Percentiles rank a stretch among this genome's conserved stretches.
Conservation (phyloP, 2,329 filamentous ascomycete genomes). For the Paraconiothyrium sp. region DNA sequence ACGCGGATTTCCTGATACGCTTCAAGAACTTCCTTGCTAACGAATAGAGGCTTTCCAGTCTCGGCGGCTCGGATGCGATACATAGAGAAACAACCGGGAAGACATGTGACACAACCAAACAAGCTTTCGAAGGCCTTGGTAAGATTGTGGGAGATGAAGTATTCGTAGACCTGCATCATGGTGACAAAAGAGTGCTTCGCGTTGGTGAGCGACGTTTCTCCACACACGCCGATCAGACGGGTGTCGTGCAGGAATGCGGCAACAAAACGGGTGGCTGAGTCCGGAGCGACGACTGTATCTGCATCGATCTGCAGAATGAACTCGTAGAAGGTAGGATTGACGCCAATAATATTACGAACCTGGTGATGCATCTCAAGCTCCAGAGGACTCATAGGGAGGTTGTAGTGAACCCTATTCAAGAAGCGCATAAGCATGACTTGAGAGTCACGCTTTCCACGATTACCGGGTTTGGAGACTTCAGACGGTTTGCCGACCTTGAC, state of each 20-base stretch:
- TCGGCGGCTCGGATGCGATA: conserved; percentile 95
- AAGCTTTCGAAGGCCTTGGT: conserved; percentile 97
- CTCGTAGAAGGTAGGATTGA: conserved; percentile 98
- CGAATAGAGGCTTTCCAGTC: conserved; percentile 93
- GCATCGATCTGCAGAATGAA: conserved; percentile 97
- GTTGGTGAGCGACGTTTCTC: conserved; percentile 93
- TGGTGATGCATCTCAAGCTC: conserved; percentile 99
- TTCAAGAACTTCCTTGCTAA: conserved; percentile 90
- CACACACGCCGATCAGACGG: conserved; percentile 90
- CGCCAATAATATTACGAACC: conserved; percentile 97
- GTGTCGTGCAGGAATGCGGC: conserved; percentile 91
- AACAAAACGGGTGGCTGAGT: conserved; percentile 92
- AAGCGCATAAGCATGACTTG: conserved; percentile 99
- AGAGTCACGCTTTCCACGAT: conserved; percentile 98
- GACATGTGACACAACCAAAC: conserved; percentile 95
- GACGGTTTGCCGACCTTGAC: conserved; percentile 92
- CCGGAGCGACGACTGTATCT: conserved; percentile 90
- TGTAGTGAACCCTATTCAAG: conserved; percentile 98
- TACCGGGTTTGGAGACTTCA: conserved; percentile 80
- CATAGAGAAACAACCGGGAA: conserved; percentile 99
- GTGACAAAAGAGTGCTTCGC: conserved; percentile 93
- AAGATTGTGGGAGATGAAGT: conserved; percentile 98
- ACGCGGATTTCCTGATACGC: conserved; percentile 92
- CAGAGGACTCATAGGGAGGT: conserved; percentile 92
- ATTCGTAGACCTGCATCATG: conserved; percentile 99